phyloP scores from a whole-genome alignment of 805 yeast species.

The Sporopachydermia quercuum region DNA sequence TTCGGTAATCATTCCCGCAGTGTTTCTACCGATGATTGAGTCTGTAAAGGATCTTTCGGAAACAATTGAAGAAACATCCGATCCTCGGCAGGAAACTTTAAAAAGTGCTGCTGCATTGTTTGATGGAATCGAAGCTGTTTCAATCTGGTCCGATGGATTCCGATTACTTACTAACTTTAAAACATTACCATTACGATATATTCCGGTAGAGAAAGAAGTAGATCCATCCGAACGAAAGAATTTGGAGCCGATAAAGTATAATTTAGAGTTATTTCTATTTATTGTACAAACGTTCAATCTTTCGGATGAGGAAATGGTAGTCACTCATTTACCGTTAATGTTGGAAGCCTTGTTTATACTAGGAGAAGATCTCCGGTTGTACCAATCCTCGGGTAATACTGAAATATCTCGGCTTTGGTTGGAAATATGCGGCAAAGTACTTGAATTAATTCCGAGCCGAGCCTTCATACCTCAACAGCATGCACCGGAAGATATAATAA shows the following conservation, averaged over 20 bases:
- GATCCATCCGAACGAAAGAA: no score
- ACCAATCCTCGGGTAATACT: no score
- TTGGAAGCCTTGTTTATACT: slow-evolving; percentile 31
- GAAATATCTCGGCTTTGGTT: neutral
- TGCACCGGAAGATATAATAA: neutral
- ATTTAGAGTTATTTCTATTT: slow-evolving; percentile 39
- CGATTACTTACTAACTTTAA: slow-evolving; percentile 19
- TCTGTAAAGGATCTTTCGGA: slow-evolving; percentile 24
- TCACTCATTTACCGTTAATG: slow-evolving; percentile 61
- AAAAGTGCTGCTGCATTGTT: slow-evolving; percentile 55
- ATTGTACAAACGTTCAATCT: slow-evolving; percentile 53
- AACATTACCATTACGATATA: slow-evolving; percentile 8
- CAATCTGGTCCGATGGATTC: slow-evolving; percentile 59
- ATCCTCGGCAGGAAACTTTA: slow-evolving; percentile 29
- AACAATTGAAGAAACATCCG: slow-evolving; percentile 12
- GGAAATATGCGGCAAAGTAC: neutral
- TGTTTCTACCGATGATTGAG: slow-evolving; percentile 51
- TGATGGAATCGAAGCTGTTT: slow-evolving; percentile 71
- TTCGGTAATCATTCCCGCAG: slow-evolving; percentile 47
- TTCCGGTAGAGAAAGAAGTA: slow-evolving; percentile 4
- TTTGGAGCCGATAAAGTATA: neutral
- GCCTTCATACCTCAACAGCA: neutral
- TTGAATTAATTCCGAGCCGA: neutral
- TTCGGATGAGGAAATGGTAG: slow-evolving; percentile 75
- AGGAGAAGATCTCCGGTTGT: no score